A percentile compares a stretch with the other conserved stretches of the same genome.
These are phyloP conservation scores for Petasospora rhodanensis DNA, from an alignment of 1,139 yeast genomes.

Conservation along the genomic window DNA sequence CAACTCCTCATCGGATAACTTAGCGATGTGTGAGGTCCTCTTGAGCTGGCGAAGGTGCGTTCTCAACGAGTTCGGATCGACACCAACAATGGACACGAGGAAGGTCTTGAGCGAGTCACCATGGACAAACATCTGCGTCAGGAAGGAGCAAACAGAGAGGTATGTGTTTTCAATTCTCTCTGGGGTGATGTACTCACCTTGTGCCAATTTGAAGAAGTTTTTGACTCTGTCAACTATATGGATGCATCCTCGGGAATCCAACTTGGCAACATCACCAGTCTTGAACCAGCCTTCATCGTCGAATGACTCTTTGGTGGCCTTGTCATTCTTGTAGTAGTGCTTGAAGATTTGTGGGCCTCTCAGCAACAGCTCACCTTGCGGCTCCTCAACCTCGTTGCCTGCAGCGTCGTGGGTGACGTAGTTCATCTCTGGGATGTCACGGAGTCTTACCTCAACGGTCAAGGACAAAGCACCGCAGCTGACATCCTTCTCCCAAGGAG, in stretches of 20 bases:
- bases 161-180: slow-evolving; percentile 48
- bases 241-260: slow-evolving; percentile 52
- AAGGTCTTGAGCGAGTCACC: slow-evolving; percentile 42
- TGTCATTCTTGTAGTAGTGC: slow-evolving; percentile 55
- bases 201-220: slow-evolving; percentile 60
- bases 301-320: slow-evolving; percentile 47
- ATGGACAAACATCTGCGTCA: slow-evolving; percentile 39
- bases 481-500: slow-evolving; percentile 38
- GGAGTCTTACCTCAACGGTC: slow-evolving; percentile 52
- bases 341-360: slow-evolving; percentile 65
- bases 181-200: slow-evolving; percentile 54
- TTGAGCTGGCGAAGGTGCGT: slow-evolving; percentile 5
- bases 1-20: slow-evolving; percentile 9
- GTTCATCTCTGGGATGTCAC: slow-evolving; percentile 66
- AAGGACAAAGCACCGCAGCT: slow-evolving; percentile 59
- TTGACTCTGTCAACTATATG: slow-evolving; percentile 62
- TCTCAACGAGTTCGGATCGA: slow-evolving; percentile 30
- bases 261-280: slow-evolving; percentile 69
- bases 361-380: slow-evolving; percentile 56
- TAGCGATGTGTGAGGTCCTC: slow-evolving; percentile 6
- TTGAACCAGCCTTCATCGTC: slow-evolving; percentile 71
- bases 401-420: slow-evolving; percentile 47
- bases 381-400: slow-evolving; percentile 33
- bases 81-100: slow-evolving; percentile 44
- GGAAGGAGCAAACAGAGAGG: slow-evolving; percentile 33